Evolutionary conservation across 192 early-diverging fungal species (phyloP).

Genomic region (Backusella macrospora): DNA sequence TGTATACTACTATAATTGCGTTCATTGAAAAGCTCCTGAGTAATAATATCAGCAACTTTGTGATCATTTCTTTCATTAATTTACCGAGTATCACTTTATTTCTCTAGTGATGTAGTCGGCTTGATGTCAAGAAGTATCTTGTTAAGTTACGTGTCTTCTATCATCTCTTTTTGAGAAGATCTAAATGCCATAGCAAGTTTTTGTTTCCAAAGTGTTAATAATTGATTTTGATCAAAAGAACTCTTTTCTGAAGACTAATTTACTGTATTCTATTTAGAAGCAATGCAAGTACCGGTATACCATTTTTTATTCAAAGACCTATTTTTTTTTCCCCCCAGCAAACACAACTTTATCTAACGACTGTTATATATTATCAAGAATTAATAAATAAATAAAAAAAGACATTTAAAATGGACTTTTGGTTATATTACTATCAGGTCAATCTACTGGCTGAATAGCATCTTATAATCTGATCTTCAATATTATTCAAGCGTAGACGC

Average conservation of each 20-base stretch:
- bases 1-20: not conserved
- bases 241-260: not conserved
- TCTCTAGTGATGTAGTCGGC: constrained; percentile 5
- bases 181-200: not conserved
- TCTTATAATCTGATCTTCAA: no score
- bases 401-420: no score
- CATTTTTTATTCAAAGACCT: not conserved
- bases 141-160: not conserved
- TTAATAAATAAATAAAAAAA: no score
- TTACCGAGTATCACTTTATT: not conserved
- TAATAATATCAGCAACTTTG: not conserved
- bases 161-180: not conserved
- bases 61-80: not conserved
- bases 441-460: no score
- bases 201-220: not conserved
- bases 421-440: no score
- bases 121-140: not conserved
- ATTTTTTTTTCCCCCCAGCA: no score
- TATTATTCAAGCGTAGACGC: no score
- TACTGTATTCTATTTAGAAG: not conserved
- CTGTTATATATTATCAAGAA: no score
- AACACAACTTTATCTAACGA: no score
- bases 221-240: not conserved
- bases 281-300: no score
- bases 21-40: not conserved